Evolutionary conservation across 2,329 filamentous ascomycete genomes (phyloP), one percentile per base, ranked within the genome.

Genomic region (Karstenula rhodostoma): DNA sequence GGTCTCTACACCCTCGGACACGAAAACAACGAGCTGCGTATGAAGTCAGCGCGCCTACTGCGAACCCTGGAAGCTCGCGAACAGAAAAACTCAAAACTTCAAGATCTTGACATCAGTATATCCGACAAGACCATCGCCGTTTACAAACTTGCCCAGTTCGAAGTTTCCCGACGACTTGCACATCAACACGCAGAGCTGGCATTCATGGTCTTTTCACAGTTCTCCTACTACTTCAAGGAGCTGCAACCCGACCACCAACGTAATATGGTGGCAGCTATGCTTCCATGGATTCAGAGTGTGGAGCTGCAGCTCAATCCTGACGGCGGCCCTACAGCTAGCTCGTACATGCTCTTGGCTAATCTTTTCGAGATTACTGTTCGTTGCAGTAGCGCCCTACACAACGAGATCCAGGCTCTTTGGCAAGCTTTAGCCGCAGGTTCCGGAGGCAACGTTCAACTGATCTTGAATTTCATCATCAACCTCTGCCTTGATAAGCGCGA

Each of bases 61-160:
- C 87, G 93, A 43, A 89, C 88, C 0, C 82, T 98, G 1, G 95
- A 98, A 77, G 89, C 93, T 66, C 87, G 92, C 25, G 91, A 95
- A 66, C 87, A 90, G 65, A 90, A 91, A 66, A 95, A 88, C 65
- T 97, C 94, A 1, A 96, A 96, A 73, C 88, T 99, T 7, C 93
- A 97, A 74, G 95, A 99, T 75, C 96, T 97, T 60, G 95, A 99
- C 72, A 98, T 99, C 70, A 97, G 94, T 75, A 95, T 99, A 59
- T 96, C 94, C 0, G 96, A 99, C 79, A 98, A 97, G 79, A 99
- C 96, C 0, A 96, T 96, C 67, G 94, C 94, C 0, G 94, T 99
- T 2, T 99, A 98, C 80, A 99, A 99, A 79, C 84, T 96, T 47
- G 95, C 96, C 0, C 95, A 99, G 73, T 98, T 97, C 67, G 94